Conservation (phyloP, 768 basidiomycete species). For the Hericium rajendrae region DNA sequence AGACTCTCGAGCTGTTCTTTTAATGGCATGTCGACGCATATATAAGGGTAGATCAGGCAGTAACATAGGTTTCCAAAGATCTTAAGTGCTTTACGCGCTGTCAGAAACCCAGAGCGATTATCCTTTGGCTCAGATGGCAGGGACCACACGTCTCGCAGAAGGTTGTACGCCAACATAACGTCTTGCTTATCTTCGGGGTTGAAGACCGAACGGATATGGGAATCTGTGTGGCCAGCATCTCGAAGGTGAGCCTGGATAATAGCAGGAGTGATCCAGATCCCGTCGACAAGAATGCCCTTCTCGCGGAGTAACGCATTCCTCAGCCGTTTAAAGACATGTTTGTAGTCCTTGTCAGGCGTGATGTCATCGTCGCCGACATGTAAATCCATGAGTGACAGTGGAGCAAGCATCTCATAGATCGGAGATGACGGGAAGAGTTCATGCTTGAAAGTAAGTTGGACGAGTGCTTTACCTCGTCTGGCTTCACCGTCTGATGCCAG, state of each 20-base stretch:
- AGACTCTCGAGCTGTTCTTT: neutral
- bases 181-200: neutral
- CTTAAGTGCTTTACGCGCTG: neutral
- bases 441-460: neutral
- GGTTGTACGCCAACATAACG: neutral
- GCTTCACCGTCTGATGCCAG: neutral
- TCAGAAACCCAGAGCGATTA: no score
- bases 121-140: neutral
- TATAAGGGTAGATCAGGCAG: neutral
- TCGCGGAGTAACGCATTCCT: neutral
- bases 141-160: neutral
- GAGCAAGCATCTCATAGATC: neutral
- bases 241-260: neutral
- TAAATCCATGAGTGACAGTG: neutral
- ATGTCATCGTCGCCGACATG: neutral
- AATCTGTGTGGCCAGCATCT: neutral
- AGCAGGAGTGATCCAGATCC: neutral
- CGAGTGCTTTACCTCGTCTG: neutral
- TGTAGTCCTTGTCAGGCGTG: slow-evolving; percentile 1
- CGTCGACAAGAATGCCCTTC: neutral
- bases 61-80: neutral
- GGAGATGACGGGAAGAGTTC: neutral
- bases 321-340: neutral
- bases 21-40: neutral
- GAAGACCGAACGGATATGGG: neutral